phyloP scores from a whole-genome alignment of 192 early-diverging fungal species.

The Jimgerdemannia lactiflua region DNA sequence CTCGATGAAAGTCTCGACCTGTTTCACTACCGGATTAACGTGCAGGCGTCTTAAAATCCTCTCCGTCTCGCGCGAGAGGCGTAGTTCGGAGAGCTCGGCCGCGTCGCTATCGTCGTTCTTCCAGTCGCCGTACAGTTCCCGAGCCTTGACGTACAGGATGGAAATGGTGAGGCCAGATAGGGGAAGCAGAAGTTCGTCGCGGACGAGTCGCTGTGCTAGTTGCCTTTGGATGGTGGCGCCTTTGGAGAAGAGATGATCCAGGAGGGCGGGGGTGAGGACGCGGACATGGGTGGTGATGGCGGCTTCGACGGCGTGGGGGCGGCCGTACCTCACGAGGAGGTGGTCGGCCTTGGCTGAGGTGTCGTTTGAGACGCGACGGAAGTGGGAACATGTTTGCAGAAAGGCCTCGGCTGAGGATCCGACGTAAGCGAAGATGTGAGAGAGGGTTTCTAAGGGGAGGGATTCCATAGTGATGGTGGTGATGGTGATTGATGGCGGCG shows the following conservation, averaged over 20 bases:
- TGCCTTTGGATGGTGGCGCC: background rate
- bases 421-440: background rate
- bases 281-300: background rate
- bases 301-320: background rate
- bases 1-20: background rate
- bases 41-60: background rate
- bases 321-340: background rate
- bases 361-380: background rate
- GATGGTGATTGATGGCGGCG: no score
- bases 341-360: background rate
- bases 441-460: background rate
- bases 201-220: background rate
- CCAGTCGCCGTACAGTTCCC: background rate
- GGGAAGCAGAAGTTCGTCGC: background rate
- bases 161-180: background rate
- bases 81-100: background rate
- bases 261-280: background rate
- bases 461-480: background rate
- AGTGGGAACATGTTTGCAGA: background rate
- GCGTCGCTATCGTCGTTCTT: background rate
- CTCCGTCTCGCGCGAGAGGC: background rate
- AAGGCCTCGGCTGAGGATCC: background rate
- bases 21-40: background rate
- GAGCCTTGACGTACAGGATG: background rate
- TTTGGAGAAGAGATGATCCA: background rate